phyloP scores from a whole-genome alignment of 495 filamentous ascomycete species.

The Aspergillus sclerotiicarbonarius region DNA sequence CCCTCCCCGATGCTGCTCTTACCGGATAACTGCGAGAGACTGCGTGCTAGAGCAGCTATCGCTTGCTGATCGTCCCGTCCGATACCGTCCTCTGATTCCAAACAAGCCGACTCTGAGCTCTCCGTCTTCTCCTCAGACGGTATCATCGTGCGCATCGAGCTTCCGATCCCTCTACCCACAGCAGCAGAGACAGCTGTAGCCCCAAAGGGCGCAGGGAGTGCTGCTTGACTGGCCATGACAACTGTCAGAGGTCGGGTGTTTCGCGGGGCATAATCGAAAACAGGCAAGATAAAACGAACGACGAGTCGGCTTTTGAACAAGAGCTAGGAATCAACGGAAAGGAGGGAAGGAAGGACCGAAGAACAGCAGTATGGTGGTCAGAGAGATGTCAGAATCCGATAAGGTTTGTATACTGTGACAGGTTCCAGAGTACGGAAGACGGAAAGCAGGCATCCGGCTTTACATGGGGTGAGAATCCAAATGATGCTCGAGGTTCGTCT shows the following conservation, averaged over 20 bases:
- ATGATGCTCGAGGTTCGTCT: not conserved
- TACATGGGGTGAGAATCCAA: not conserved
- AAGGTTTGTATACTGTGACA: not conserved
- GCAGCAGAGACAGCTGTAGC: slow-evolving; percentile 14
- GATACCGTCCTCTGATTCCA: slow-evolving; percentile 23
- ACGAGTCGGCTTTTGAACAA: not conserved
- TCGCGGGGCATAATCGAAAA: not conserved
- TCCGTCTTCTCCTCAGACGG: slow-evolving; percentile 14
- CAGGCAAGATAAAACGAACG: not conserved
- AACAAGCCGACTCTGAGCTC: slow-evolving; percentile 18
- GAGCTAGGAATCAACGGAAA: not conserved
- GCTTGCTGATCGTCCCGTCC: slow-evolving; percentile 28
- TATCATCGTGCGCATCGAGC: slow-evolving; percentile 9
- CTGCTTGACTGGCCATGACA: slow-evolving; percentile 11
- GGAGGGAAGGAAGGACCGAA: not conserved
- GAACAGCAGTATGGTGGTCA: not conserved
- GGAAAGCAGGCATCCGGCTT: not conserved
- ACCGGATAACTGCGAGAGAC: slow-evolving; percentile 39
- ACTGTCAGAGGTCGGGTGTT: not conserved
- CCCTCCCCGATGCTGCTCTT: slow-evolving; percentile 28
- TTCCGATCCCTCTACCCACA: slow-evolving; percentile 3
- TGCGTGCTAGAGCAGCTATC: slow-evolving; percentile 40
- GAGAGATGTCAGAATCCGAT: not conserved
- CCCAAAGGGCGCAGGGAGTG: slow-evolving; percentile 25
- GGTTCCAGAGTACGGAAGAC: not conserved